Base-by-base conservation (phyloP, 148 eudicot genomes). In the Oxyria digyna region DNA sequence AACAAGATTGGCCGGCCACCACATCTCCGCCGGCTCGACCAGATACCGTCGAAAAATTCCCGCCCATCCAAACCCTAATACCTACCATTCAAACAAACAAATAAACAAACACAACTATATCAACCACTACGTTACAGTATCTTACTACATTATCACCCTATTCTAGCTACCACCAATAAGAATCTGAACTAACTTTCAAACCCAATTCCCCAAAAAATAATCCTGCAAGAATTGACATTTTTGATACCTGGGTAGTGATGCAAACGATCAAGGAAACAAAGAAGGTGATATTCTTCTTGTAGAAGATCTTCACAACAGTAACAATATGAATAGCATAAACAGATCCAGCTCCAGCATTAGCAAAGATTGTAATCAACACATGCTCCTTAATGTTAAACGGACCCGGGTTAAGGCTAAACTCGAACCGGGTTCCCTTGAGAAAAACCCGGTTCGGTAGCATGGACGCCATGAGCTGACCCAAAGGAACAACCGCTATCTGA, bases 1-100 rank as follows among this genome's bases (percentile, higher is more conserved):
- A 17, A 94, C 99, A 21, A 94, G 87, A 73, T 94, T 94, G 2
- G 92, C 79, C 15, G 99, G 99, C 99, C 99, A 94, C 99, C 99
- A 94, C 99, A 94, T 94, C 33, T 85, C 92, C 0, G 98, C 90
- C 12, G 98, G 98, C 77, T 93, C 98, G 72, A 93, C 98, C 74
- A 93, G 69, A 59, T 86, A 89, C 49, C 86, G 79, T 55, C 98
- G 79, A 78, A 84, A 93, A 68, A 93, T 79, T 0, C 98, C 98
- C 23, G 98, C 97, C 98, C 98, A 94, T 70, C 98, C 98, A 62
- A 94, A 94, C 66, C 98, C 98, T 75, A 94, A 64, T 55, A 94
- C 91, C 98, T 93, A 76, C 83, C 81, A 78, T 79, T 75, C 81
- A 78, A 78, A 78, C 50, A 50, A 11, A 35, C 73, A 40, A 11